phyloP scores from a whole-genome alignment of 352 stramenopile genomes.

The Phytophthora megakarya region DNA sequence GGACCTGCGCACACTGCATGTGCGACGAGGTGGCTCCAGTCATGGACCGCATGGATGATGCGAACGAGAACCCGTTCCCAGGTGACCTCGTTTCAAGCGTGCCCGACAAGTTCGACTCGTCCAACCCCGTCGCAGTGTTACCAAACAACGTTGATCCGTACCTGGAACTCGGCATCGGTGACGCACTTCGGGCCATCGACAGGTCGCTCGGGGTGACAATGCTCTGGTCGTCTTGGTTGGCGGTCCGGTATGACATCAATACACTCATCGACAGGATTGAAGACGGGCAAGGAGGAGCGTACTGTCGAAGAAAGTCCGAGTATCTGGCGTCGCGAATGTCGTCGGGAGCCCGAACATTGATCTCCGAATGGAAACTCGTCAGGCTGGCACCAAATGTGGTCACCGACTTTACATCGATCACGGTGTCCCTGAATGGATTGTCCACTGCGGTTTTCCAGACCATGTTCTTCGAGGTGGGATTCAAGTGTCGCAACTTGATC shows the following conservation, averaged over 20 bases:
- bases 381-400: too few relatives aligned
- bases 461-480: too few relatives aligned
- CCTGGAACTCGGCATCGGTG: not conserved
- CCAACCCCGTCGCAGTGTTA: not conserved
- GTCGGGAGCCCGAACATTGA: too few relatives aligned
- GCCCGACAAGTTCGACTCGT: not conserved
- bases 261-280: not conserved
- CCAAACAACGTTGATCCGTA: not conserved
- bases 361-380: too few relatives aligned
- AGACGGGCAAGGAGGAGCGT: not conserved
- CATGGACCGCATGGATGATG: not conserved
- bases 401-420: too few relatives aligned
- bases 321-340: too few relatives aligned
- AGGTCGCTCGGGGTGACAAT: not conserved
- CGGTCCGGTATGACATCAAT: too few relatives aligned
- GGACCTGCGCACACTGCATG: not conserved
- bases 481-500: too few relatives aligned
- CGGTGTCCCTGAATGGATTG: too few relatives aligned
- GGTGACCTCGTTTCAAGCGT: not conserved
- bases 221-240: not conserved
- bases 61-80: not conserved
- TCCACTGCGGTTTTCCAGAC: too few relatives aligned
- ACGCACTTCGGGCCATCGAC: not conserved
- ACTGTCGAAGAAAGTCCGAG: too few relatives aligned
- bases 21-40: not conserved